phyloP scores from a whole-genome alignment of 2,329 filamentous ascomycete species.

The Monosporascus sp. region DNA sequence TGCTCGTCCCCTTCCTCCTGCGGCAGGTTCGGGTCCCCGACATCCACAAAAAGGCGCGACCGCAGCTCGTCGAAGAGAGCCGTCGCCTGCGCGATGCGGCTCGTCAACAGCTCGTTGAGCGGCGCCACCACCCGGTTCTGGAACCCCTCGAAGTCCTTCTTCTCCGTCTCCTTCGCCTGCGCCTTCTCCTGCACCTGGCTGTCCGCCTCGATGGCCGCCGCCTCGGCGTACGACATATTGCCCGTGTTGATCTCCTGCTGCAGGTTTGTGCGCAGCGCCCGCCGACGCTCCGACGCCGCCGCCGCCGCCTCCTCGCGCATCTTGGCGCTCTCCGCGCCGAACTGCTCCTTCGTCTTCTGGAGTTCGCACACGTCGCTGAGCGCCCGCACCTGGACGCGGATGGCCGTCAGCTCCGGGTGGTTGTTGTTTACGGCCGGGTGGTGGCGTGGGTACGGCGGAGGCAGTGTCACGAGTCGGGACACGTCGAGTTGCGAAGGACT shows the following conservation, averaged over 20 bases:
- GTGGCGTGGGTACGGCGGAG: constrained; percentile 89
- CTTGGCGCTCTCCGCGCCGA: constrained; percentile 50
- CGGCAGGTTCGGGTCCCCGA: constrained; percentile 71
- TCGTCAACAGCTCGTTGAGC: constrained; percentile 72
- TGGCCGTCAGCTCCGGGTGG: constrained; percentile 80
- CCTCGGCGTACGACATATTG: constrained; percentile 76
- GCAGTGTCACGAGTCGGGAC: constrained; percentile 85
- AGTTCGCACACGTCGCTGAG: constrained; percentile 72
- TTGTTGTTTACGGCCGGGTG: constrained; percentile 95
- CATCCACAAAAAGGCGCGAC: constrained; percentile 67
- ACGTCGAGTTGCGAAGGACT: constrained; percentile 67
- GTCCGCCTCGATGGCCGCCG: constrained; percentile 74
- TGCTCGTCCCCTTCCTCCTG: constrained; percentile 95
- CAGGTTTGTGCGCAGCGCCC: constrained; percentile 67
- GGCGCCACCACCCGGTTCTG: constrained; percentile 80
- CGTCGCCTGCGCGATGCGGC: constrained; percentile 68
- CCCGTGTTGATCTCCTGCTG: constrained; percentile 75
- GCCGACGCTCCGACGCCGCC: constrained; percentile 48
- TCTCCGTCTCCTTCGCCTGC: constrained; percentile 66
- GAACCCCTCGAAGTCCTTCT: constrained; percentile 79
- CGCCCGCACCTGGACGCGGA: constrained; percentile 67
- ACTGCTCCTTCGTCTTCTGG: constrained; percentile 62
- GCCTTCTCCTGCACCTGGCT: constrained; percentile 66
- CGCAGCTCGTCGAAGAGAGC: constrained; percentile 73
- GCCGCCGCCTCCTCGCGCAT: constrained; percentile 51